A percentile compares a stretch with the other conserved stretches of the same genome.
phyloP scores from a whole-genome alignment of 106 monocot species.

The Apostasia shenzhenica region DNA sequence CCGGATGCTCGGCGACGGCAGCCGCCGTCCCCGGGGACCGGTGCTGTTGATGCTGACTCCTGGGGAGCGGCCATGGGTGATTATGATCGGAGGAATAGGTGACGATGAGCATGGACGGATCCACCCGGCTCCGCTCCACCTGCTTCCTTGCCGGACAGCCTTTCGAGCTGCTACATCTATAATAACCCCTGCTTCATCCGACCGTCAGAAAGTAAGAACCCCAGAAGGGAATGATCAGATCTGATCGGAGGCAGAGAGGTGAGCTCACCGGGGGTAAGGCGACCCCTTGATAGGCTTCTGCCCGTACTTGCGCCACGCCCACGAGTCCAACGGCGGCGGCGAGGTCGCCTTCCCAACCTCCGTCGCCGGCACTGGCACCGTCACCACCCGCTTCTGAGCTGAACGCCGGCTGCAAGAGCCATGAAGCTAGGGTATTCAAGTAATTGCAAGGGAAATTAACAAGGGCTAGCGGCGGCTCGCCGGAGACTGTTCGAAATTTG shows the following conservation, averaged over 20 bases:
- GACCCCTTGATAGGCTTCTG: slow-evolving; percentile 28
- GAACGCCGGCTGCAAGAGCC: not conserved
- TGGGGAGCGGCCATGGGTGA: slow-evolving; percentile 35
- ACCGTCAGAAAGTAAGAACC: too few species aligned
- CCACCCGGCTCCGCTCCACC: slow-evolving; percentile 39
- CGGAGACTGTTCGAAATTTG: too few species aligned
- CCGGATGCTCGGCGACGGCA: slow-evolving; percentile 5
- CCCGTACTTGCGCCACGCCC: slow-evolving; percentile 40
- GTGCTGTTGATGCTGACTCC: slow-evolving; percentile 8
- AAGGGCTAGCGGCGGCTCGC: too few species aligned
- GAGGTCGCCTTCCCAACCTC: slow-evolving; percentile 13
- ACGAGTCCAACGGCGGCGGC: slow-evolving; percentile 19
- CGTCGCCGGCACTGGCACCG: slow-evolving; percentile 1
- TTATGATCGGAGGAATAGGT: slow-evolving; percentile 50
- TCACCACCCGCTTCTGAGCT: slow-evolving; percentile 6
- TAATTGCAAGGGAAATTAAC: too few species aligned
- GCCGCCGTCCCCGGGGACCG: not conserved
- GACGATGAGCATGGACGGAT: slow-evolving; percentile 30
- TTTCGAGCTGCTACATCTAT: slow-evolving; percentile 52
- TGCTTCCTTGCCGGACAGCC: slow-evolving; percentile 53
- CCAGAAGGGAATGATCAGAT: not conserved
- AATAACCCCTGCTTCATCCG: slow-evolving; percentile 31
- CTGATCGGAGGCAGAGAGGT: too few species aligned
- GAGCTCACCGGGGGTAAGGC: slow-evolving; percentile 9
- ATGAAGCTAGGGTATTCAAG: too few species aligned